phyloP scores from a whole-genome alignment of 192 early-diverging fungal genomes.

The Dissophora ornata region DNA sequence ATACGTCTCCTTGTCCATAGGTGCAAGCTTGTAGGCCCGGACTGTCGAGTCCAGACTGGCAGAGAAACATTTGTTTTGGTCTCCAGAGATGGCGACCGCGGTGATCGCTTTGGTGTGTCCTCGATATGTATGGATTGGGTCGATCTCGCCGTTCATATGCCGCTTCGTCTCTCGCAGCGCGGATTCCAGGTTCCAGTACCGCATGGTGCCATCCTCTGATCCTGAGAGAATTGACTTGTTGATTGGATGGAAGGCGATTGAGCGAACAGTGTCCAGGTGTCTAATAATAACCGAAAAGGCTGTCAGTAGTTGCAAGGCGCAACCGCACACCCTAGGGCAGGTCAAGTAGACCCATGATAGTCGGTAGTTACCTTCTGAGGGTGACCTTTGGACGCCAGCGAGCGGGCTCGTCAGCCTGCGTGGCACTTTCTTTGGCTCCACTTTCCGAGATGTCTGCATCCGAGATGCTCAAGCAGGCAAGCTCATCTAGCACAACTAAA shows the following conservation, averaged over 20 bases:
- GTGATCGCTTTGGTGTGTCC: slow-evolving; percentile 80
- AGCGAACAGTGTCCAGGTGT: slow-evolving; percentile 43
- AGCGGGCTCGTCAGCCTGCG: slow-evolving; percentile 10
- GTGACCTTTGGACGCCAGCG: slow-evolving; percentile 40
- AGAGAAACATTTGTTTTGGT: slow-evolving; percentile 73
- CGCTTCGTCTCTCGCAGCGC: slow-evolving; percentile 53
- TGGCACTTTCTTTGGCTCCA: slow-evolving; percentile 1
- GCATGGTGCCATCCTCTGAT: slow-evolving; percentile 85
- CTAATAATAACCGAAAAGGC: not conserved
- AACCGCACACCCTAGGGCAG: too few relatives aligned
- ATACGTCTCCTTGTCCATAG: slow-evolving; percentile 65
- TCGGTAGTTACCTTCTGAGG: slow-evolving; percentile 22
- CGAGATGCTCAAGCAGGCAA: slow-evolving; percentile 16
- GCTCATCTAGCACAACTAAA: slow-evolving; percentile 31
- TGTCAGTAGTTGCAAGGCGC: too few relatives aligned
- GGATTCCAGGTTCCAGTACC: slow-evolving; percentile 77
- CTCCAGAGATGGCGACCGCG: slow-evolving; percentile 68
- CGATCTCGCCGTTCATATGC: slow-evolving; percentile 60
- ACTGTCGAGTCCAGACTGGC: slow-evolving; percentile 80
- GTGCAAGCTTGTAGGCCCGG: slow-evolving; percentile 71
- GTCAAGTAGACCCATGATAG: too few relatives aligned
- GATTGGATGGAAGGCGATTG: slow-evolving; percentile 51
- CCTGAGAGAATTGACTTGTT: slow-evolving; percentile 72
- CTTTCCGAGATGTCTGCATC: slow-evolving; percentile 10
- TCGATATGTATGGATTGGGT: slow-evolving; percentile 78